These are phyloP conservation scores for Lasiosphaeria ovina DNA, from an alignment of 495 filamentous ascomycete genomes.

Conservation along the genomic window DNA sequence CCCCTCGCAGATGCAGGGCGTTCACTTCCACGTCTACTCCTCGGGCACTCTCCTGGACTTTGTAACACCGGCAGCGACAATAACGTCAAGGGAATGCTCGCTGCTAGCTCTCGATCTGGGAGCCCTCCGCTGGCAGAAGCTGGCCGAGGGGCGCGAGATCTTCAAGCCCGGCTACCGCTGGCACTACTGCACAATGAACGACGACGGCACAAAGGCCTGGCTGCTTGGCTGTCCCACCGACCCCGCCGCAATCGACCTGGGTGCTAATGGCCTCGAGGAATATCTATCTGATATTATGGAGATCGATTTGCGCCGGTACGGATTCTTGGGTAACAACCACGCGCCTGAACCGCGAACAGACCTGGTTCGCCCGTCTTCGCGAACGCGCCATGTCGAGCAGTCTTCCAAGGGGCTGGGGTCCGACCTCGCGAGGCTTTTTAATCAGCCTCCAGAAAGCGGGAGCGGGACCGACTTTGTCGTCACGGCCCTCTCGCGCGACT, in stretches of 20 bases:
- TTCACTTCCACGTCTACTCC: constrained; percentile 91
- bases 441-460: constrained; percentile 70
- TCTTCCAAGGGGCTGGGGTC: constrained; percentile 70
- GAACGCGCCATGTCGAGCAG: constrained; percentile 39
- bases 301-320: constrained; percentile 81
- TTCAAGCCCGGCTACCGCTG: constrained; percentile 85
- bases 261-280: constrained; percentile 65
- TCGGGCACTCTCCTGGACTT: constrained; percentile 92
- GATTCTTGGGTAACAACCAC: constrained; percentile 78
- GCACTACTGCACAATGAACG: constrained; percentile 95
- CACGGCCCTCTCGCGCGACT: constrained; percentile 69
- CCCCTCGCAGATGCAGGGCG: constrained; percentile 82
- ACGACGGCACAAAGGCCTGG: constrained; percentile 93
- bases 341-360: constrained; percentile 58
- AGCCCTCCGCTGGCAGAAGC: constrained; percentile 84
- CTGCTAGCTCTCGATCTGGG: constrained; percentile 83
- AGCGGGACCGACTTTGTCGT: constrained; percentile 84
- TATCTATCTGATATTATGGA: constrained; percentile 91
- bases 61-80: constrained; percentile 85
- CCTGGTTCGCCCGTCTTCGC: constrained; percentile 48
- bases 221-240: constrained; percentile 88
- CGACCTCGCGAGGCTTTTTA: constrained; percentile 82
- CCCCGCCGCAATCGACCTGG: constrained; percentile 47
- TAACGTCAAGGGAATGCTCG: constrained; percentile 78
- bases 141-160: constrained; percentile 90